Evolutionary conservation across 108 stramenopile species (phyloP).

Genomic region (Craspedostauros australis): DNA sequence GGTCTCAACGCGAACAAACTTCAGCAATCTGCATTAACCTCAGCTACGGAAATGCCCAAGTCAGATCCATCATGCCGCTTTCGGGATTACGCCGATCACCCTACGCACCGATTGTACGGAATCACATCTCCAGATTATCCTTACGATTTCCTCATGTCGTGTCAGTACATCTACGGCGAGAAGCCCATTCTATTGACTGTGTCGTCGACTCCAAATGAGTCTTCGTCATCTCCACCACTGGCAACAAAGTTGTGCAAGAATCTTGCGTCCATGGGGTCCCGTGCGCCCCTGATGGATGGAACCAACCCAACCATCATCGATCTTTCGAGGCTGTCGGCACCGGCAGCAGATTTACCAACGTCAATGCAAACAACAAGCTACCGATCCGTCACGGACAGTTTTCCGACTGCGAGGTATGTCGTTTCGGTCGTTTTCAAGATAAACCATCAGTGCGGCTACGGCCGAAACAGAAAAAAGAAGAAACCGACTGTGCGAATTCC

Average conservation of each 20-base stretch:
- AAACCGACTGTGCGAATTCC: no score
- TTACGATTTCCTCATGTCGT: background rate
- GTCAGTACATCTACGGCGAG: slow-evolving; percentile 1
- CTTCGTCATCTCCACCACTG: background rate
- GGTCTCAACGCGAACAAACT: no score
- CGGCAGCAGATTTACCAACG: background rate
- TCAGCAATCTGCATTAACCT: no score
- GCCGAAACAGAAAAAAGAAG: slow-evolving; percentile 1
- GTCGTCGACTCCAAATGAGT: background rate
- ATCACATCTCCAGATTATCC: slow-evolving; percentile 13
- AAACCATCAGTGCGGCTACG: slow-evolving; percentile 51
- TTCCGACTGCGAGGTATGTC: slow-evolving; percentile 2
- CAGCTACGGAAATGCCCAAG: no score
- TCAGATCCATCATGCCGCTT: no score
- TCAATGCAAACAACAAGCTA: background rate
- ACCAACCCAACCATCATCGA: slow-evolving; percentile 61
- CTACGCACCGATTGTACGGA: slow-evolving; percentile 7
- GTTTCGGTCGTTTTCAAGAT: slow-evolving; percentile 30
- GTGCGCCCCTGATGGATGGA: slow-evolving; percentile 46
- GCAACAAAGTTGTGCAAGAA: background rate
- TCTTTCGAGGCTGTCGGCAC: slow-evolving; percentile 27
- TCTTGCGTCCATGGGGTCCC: no score
- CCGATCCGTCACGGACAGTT: background rate
- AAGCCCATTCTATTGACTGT: background rate
- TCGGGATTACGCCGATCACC: slow-evolving; percentile 5